Evolutionary conservation across 495 filamentous ascomycete genomes (phyloP).

Genomic region (Tuber umbilicatum): DNA sequence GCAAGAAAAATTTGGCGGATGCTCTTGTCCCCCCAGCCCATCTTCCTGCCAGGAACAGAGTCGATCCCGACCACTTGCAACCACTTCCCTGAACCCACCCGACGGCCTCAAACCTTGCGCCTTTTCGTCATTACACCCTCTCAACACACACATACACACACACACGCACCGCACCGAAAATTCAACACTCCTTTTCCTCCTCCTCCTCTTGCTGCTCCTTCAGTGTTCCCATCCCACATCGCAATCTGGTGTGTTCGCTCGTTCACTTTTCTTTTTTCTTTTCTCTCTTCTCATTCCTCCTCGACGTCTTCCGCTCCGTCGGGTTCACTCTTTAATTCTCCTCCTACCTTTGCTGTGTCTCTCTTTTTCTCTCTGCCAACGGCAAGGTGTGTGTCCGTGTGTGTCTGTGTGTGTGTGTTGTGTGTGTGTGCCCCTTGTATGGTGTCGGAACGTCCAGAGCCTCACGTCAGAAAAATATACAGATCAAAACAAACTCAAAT

Average conservation of each 20-base stretch:
- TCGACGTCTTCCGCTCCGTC: not conserved
- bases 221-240: not conserved
- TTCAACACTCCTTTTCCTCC: not conserved
- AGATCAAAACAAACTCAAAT: conserved; percentile 2
- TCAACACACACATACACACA: not conserved
- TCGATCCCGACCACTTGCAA: not conserved
- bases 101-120: not conserved
- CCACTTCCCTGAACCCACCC: not conserved
- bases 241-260: not conserved
- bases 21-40: not conserved
- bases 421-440: not conserved
- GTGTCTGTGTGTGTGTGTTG: not conserved
- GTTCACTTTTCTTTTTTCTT: not conserved
- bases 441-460: not conserved
- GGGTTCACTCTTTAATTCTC: not conserved
- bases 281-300: not conserved
- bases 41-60: not conserved
- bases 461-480: not conserved
- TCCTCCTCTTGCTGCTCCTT: not conserved
- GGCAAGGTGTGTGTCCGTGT: not conserved
- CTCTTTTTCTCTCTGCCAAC: not conserved
- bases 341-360: not conserved
- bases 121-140: not conserved
- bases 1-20: not conserved
- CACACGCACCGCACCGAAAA: not conserved